Evolutionary conservation across 169 alveolate species (phyloP).

Genomic region (Amoebophrya sp.): DNA sequence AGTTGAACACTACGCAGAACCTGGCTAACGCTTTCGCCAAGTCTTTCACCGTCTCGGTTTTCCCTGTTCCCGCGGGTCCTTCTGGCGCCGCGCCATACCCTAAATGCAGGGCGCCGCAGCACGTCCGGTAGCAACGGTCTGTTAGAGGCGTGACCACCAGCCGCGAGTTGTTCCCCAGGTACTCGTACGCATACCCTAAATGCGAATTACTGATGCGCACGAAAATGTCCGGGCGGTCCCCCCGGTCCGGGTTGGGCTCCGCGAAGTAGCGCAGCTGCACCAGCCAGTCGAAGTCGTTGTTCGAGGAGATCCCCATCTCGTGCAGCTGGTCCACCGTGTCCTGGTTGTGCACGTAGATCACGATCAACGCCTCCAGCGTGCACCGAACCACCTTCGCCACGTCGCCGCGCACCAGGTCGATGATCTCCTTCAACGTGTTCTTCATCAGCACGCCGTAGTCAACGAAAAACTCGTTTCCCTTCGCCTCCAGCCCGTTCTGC

Average conservation of each 20-base stretch:
- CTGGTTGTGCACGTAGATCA: constrained; percentile 75
- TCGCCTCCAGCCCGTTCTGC: constrained; percentile 28
- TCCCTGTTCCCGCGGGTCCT: constrained; percentile 94
- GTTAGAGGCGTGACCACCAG: constrained; percentile 88
- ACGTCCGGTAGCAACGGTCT: constrained; percentile 84
- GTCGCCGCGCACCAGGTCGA: constrained; percentile 68
- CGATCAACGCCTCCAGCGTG: constrained; percentile 76
- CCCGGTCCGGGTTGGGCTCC: not conserved
- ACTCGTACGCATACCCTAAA: constrained; percentile 74
- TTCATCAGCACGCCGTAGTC: constrained; percentile 49
- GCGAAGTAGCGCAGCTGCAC: constrained; percentile 75
- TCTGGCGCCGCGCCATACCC: constrained; percentile 90
- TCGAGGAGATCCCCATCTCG: constrained; percentile 45
- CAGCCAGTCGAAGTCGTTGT: constrained; percentile 69
- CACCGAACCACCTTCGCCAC: constrained; percentile 60
- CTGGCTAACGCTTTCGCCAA: constrained; percentile 80
- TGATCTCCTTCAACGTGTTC: constrained; percentile 57
- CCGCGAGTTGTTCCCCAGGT: constrained; percentile 81
- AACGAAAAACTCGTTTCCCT: constrained; percentile 23
- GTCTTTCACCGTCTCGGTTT: constrained; percentile 91
- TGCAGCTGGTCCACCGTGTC: constrained; percentile 55
- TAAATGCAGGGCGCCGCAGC: constrained; percentile 80
- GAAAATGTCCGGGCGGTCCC: constrained; percentile 60
- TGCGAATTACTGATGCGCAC: constrained; percentile 76
- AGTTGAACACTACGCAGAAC: constrained; percentile 84